phyloP scores from a whole-genome alignment of 441 rosid genomes.

The Arabidopsis lyrata region DNA sequence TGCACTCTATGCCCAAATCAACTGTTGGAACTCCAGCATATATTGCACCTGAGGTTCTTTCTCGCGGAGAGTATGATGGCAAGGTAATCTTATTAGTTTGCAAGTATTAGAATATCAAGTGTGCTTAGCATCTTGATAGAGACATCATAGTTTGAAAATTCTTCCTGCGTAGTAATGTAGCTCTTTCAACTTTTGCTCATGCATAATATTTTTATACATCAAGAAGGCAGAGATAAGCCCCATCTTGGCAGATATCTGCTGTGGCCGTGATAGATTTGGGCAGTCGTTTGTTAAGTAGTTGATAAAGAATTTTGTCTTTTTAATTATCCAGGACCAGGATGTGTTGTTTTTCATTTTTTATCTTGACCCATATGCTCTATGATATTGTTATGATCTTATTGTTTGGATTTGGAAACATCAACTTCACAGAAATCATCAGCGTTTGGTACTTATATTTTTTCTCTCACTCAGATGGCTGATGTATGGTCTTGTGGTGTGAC shows the following conservation, averaged over 20 bases:
- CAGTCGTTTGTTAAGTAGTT: neutral
- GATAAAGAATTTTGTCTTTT: neutral
- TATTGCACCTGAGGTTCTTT: too few relatives aligned
- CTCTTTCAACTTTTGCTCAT: neutral
- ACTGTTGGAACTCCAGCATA: constrained; percentile 75
- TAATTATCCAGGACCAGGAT: neutral
- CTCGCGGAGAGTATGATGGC: constrained; percentile 72
- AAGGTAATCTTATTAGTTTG: constrained; percentile 49
- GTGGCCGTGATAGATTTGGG: constrained; percentile 6
- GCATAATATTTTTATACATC: neutral
- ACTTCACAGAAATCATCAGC: neutral
- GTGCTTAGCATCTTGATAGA: neutral
- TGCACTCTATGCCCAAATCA: constrained; percentile 76
- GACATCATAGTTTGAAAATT: neutral
- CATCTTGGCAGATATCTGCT: constrained; percentile 11
- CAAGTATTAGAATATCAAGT: neutral
- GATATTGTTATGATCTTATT: neutral
- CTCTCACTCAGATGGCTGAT: constrained; percentile 62
- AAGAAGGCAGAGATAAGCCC: neutral
- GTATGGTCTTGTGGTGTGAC: constrained; percentile 82
- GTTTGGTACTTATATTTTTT: constrained; percentile 12
- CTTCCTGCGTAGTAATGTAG: constrained; percentile 8
- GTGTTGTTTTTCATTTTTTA: neutral
- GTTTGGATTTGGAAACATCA: constrained; percentile 23
- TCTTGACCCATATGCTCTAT: neutral